A percentile compares a stretch with the other conserved stretches of the same genome.
Conservation (phyloP, 495 filamentous ascomycete genomes). For the Tuber melanosporum region DNA sequence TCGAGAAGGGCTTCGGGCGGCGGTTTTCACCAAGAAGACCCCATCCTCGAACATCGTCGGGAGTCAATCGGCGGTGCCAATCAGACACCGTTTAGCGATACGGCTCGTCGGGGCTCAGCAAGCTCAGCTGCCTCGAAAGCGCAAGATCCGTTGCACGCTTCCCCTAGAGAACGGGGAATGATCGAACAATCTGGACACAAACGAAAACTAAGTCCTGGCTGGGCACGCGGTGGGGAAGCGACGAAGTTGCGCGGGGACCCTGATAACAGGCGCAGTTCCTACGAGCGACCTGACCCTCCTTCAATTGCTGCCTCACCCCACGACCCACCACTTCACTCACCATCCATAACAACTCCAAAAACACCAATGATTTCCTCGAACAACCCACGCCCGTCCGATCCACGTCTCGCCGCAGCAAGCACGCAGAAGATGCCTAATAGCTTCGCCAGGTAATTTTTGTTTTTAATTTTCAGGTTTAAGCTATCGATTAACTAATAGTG, state of each 20-base stretch:
- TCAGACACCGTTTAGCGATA: background rate
- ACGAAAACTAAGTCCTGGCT: background rate
- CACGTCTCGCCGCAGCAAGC: background rate
- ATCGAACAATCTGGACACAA: background rate
- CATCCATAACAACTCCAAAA: conserved; percentile 2
- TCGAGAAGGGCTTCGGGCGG: background rate
- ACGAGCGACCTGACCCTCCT: background rate
- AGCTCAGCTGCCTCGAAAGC: background rate
- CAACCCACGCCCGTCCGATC: background rate
- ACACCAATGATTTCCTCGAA: background rate
- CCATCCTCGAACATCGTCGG: background rate
- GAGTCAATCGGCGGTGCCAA: background rate
- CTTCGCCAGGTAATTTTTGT: background rate
- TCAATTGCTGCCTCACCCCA: conserved; percentile 1
- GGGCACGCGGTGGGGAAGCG: background rate
- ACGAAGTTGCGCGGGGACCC: background rate
- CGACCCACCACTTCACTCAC: background rate
- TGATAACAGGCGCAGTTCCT: background rate
- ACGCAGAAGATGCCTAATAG: background rate
- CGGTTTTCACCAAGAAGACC: background rate
- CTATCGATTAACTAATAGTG: conserved; percentile 17
- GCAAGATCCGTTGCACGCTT: background rate
- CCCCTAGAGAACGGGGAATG: background rate
- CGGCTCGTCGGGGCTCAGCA: background rate
- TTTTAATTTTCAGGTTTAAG: background rate